Base-by-base conservation (phyloP, 1,139 yeast genomes). In the Scheffersomyces lignicola region DNA sequence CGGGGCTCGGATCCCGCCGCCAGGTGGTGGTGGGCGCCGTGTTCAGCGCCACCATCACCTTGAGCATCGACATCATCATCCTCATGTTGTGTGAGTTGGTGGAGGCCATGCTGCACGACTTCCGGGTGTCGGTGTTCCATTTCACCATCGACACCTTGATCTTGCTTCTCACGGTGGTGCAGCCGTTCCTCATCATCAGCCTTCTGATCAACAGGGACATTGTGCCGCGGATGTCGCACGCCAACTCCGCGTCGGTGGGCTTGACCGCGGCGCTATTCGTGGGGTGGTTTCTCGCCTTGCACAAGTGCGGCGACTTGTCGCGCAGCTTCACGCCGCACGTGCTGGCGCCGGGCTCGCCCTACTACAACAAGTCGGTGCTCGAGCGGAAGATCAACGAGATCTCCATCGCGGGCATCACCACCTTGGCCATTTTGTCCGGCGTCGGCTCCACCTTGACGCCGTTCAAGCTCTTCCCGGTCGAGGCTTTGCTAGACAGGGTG, bases 401-500 rank as follows among this genome's bases (percentile, higher is more conserved):
- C 3, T 80, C 86, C 2, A 71, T 85, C 34, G 70, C 80, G 11
- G 95, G 95, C 1, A 80, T 85, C 17, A 78, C 87, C 1, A 62
- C 81, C 25, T 80, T 84, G 72, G 88, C 90, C 0, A 54, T 76
- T 1, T 60, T 86, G 25, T 80, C 89, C 2, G 95, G 94, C 0
- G 65, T 85, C 29, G 92, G 92, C 2, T 80, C 89, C 8, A 76
- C 80, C 11, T 72, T 89, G n/a, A 80, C 88, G 1, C 80, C 84
- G 1, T 63, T 60, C 40, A 52, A 54, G 26, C 34, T 47, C 14
- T 47, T 52, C 20, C 31, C 45, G 5, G 4, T 35, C 43, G 27
- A 49, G 35, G 28, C 34, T 18, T 23, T 39, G 25, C 16, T 38
- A 10, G 27, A 23, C 21, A 34, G 34, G 25, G 11, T 29, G 10